Conservation (phyloP, 352 stramenopile genomes). For the Phytophthora crassamura region DNA sequence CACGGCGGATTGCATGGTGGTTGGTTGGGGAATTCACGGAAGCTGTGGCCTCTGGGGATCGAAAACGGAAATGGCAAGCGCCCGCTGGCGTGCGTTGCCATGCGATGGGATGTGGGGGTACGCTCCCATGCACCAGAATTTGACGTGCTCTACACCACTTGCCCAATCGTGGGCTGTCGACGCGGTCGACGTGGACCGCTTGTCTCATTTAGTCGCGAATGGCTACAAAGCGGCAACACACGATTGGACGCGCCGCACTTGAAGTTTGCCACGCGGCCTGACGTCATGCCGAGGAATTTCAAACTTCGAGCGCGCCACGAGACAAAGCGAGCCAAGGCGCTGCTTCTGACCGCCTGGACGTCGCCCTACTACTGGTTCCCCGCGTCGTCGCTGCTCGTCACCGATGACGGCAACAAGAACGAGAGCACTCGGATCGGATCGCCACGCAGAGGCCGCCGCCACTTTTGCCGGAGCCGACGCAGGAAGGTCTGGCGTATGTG, state of each 20-base stretch:
- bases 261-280: not conserved
- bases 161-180: not conserved
- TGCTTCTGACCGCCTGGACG: constrained; percentile 41
- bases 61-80: constrained; percentile 32
- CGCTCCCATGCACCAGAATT: constrained; percentile 17
- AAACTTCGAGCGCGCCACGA: no score
- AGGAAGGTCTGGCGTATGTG: constrained; percentile 43
- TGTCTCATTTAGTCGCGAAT: constrained; percentile 2
- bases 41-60: not conserved
- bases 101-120: constrained; percentile 7
- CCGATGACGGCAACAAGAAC: constrained; percentile 48
- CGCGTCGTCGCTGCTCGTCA: constrained; percentile 13
- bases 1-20: constrained; percentile 28
- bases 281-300: no score
- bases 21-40: not conserved
- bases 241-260: not conserved
- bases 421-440: constrained; percentile 56
- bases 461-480: constrained; percentile 35
- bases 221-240: no score
- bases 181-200: not conserved
- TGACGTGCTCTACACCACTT: not conserved
- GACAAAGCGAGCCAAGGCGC: constrained; percentile 23
- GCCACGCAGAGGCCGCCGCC: constrained; percentile 48
- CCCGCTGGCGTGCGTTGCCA: not conserved
- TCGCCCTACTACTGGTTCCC: constrained; percentile 9